Evolutionary conservation across 352 stramenopile genomes (phyloP), one percentile per base, ranked within the genome.

Genomic region (Phytophthora aleatoria): DNA sequence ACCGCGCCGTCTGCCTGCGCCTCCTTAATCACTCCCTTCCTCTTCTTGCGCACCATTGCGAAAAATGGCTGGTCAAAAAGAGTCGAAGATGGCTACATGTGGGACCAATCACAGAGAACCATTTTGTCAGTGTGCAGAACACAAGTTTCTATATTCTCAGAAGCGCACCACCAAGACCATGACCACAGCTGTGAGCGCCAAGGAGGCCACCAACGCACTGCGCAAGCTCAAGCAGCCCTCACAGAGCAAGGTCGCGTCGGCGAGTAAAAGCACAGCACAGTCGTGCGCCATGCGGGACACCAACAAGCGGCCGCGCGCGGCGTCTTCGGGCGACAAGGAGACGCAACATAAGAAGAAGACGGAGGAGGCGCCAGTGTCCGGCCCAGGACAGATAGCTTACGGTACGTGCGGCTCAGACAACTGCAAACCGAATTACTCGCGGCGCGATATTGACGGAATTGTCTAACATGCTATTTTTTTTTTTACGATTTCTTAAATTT

Each of bases 31-130:
- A 90, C 64, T 16, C 76, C 82, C 60, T 91, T 91, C 54, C 77
- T 80, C 73, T 94, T 94, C 73, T 87, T 92, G 61, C 85, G 85
- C 70, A 92, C 80, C 83, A 92, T 94, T 30, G 20, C 54, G 35
- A 10, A 66, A 57, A 41, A 51, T 52, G 28, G 28, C 27, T 52
- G 27, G 47, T 41, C 28, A 15, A 26, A 27, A 45, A 53, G 45
- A 55, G 42, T 61, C n/a, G 35, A 41, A 41, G 42, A 56, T 55
- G 60, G 52, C 42, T 56, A 55, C 41, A 50, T 41, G 35, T 6
- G 10, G 35, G 35, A 16, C 35, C 35, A 41, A 41, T 41, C 35
- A n/a, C 35, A 41, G 3, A 50, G 3, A 35, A 3, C 24, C 12
- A 41, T 41, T 41, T 41, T n/a, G 35, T 41, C 35, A 16, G 35